Conservation (phyloP, 495 filamentous ascomycete genomes). For the Ascobolus immersus region DNA sequence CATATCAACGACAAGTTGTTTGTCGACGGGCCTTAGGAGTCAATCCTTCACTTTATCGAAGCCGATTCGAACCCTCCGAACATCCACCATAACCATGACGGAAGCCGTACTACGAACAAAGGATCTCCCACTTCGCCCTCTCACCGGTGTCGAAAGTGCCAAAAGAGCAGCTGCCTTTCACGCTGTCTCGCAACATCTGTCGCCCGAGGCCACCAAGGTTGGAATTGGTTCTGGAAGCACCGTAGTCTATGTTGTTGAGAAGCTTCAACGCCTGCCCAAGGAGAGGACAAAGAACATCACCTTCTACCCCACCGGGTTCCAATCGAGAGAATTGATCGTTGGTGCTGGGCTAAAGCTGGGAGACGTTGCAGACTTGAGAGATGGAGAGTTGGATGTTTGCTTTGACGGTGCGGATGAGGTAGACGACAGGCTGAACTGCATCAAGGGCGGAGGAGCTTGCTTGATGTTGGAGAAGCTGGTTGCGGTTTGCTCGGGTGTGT, state of each 20-base stretch:
- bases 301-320: conserved; percentile 74
- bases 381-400: conserved; percentile 65
- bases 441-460: conserved; percentile 92
- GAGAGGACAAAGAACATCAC: conserved; percentile 30
- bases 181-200: too few relatives aligned
- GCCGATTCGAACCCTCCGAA: too few relatives aligned
- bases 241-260: conserved; percentile 77
- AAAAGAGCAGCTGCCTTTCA: too few relatives aligned
- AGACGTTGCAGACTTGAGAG: too few relatives aligned
- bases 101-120: too few relatives aligned
- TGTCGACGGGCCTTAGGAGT: too few relatives aligned
- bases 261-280: conserved; percentile 43
- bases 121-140: too few relatives aligned
- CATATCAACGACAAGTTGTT: too few relatives aligned
- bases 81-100: too few relatives aligned
- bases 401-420: conserved; percentile 97
- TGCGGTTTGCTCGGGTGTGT: conserved; percentile 57
- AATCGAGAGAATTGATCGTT: conserved; percentile 56
- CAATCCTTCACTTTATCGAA: too few relatives aligned
- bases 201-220: too few relatives aligned
- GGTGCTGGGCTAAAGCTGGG: conserved; percentile 43
- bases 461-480: conserved; percentile 96
- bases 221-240: conserved; percentile 85
- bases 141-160: too few relatives aligned
- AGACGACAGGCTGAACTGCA: conserved; percentile 79